Base-by-base conservation (phyloP, 208 protist species). In the Acanthamoeba castellanii region DNA sequence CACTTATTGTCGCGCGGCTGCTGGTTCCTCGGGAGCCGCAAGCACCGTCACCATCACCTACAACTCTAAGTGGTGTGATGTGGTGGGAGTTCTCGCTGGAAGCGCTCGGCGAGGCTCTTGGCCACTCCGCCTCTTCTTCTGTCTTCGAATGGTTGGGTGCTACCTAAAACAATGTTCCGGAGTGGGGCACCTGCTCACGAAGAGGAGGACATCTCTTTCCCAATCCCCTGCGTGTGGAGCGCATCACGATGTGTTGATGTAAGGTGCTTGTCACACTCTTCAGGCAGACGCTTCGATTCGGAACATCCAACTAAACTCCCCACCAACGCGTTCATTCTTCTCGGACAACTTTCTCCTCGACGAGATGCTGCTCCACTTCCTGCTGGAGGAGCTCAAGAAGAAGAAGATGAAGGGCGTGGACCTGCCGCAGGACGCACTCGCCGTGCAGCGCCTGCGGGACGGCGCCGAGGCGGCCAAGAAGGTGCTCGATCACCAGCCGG, bases 331-430 rank as follows among this genome's bases (percentile, higher is more conserved):
- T n/a, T n/a, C n/a, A n/a, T n/a, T n/a, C n/a, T n/a, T n/a, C n/a
- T n/a, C n/a, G n/a, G 52, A 99, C 97, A 99, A 99, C 27, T 99
- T 99, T 96, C 98, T 99, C 18, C 99, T 99, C 95, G 99, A 99
- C 96, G 96, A 98, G 42, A 90, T 72, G 20, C 61, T 99, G 27
- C 88, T 98, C 9, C 90, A 99, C 70, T 97, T 99, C 93, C 96
- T 99, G 27, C 34, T 99, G 20, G 66, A 95, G 9, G 97, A 99
- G 93, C 99, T 99, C 97, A 98, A 99, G 96, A 99, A 99, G 96
- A 96, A 97, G 88, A 42, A 1, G 37, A 42, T 42, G 37, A 47
- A 7, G 93, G 97, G 97, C 30, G 98, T 99, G 81, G 99, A 99
- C 97, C 94, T 99, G 45, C 95, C 93, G 68, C 98, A 99, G 92